Evolutionary conservation across 768 basidiomycete genomes (phyloP).

Genomic region (Artomyces pyxidatus): DNA sequence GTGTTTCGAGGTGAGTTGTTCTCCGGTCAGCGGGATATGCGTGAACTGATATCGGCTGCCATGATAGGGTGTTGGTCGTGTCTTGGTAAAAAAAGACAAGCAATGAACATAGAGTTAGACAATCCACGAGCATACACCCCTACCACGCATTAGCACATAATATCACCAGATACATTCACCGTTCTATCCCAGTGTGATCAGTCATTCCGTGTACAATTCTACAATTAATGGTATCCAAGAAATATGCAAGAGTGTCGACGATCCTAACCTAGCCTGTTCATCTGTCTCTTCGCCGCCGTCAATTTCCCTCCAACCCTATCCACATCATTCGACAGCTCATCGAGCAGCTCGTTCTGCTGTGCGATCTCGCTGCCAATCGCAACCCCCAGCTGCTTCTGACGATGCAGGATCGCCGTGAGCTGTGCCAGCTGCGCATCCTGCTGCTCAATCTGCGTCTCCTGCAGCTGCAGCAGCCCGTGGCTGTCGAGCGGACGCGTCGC

Average conservation of each 20-base stretch:
- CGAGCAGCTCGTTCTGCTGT: slow-evolving; percentile 80
- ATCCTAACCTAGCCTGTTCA: slow-evolving; percentile 64
- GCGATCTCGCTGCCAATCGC: slow-evolving; percentile 80
- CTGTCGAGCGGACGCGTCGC: slow-evolving; percentile 85
- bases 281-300: slow-evolving; percentile 67
- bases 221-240: neutral
- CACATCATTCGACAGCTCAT: slow-evolving; percentile 68
- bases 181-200: neutral
- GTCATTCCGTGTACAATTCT: too few species aligned
- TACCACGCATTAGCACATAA: slow-evolving; percentile 5
- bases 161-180: neutral
- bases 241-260: slow-evolving; percentile 7
- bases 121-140: neutral
- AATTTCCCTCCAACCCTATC: slow-evolving; percentile 76
- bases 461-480: slow-evolving; percentile 68
- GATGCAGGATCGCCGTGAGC: slow-evolving; percentile 71
- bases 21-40: slow-evolving; percentile 7
- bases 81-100: slow-evolving; percentile 31
- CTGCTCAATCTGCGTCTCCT: slow-evolving; percentile 70
- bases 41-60: slow-evolving; percentile 10
- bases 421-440: slow-evolving; percentile 81
- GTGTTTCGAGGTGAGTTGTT: slow-evolving; percentile 69
- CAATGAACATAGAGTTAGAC: slow-evolving; percentile 8
- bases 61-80: slow-evolving; percentile 60
- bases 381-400: slow-evolving; percentile 80